Evolutionary conservation across 768 basidiomycete species (phyloP).

Genomic region (Lepiota brunneoincarnata): DNA sequence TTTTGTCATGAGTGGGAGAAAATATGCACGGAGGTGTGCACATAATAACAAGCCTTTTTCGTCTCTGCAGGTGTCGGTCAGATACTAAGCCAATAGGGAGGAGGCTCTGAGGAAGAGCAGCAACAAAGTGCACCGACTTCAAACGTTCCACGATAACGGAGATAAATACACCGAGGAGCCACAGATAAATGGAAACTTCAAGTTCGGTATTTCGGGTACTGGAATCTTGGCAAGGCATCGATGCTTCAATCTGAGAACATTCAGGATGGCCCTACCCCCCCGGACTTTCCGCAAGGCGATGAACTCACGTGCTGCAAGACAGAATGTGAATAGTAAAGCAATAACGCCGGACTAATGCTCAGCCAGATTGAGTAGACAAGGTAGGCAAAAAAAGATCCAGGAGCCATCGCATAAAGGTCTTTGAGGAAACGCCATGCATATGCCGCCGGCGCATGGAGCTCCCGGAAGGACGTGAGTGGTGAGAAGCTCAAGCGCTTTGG

Average conservation of each 20-base stretch:
- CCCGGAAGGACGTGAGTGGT: not conserved
- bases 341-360: constrained; percentile 29
- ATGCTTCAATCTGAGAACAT: not conserved
- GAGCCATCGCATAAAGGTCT: constrained; percentile 22
- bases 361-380: constrained; percentile 27
- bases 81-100: not conserved
- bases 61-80: constrained; percentile 1
- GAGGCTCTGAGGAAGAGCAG: no score
- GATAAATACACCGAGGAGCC: constrained; percentile 24
- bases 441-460: not conserved
- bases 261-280: no score
- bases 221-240: not conserved
- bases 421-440: constrained; percentile 17
- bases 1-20: constrained; percentile 35
- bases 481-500: constrained; percentile 4
- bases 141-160: constrained; percentile 20
- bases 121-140: constrained; percentile 2
- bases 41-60: constrained; percentile 20
- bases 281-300: not conserved
- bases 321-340: constrained; percentile 29
- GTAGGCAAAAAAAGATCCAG: constrained; percentile 20
- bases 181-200: constrained; percentile 19
- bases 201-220: not conserved
- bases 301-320: constrained; percentile 30
- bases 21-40: constrained; percentile 33